Conservation (phyloP, 2,329 filamentous ascomycete genomes). For the Metarhizium album region DNA sequence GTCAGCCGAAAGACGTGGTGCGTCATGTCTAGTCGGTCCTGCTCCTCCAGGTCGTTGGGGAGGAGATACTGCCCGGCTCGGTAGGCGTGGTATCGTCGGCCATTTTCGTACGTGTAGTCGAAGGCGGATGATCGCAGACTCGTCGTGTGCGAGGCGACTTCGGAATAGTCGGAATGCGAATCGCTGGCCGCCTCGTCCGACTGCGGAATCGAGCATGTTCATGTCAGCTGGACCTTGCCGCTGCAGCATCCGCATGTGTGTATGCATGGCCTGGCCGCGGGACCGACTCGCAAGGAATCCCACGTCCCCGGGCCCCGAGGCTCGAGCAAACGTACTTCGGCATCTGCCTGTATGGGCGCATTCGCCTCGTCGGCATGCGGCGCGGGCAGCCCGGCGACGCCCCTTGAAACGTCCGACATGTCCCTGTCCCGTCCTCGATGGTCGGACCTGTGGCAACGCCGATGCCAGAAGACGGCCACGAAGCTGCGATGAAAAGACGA, state of each 20-base stretch:
- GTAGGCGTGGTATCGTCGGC: conserved; percentile 26
- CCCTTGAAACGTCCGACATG: not conserved
- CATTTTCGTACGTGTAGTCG: conserved; percentile 27
- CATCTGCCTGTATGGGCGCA: not conserved
- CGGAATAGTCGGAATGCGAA: conserved; percentile 11
- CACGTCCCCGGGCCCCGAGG: no score
- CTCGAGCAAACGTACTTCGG: not conserved
- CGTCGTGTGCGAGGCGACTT: conserved; percentile 10
- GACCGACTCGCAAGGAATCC: not conserved
- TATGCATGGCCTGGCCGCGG: no score
- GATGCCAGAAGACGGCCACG: no score
- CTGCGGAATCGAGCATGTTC: not conserved
- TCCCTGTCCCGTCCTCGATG: not conserved
- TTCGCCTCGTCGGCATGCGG: not conserved
- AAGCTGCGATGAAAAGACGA: no score
- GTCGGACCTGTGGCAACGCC: no score
- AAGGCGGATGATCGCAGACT: conserved; percentile 22
- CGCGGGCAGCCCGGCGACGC: no score
- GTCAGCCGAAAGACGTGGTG: conserved; percentile 40
- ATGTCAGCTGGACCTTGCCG: not conserved
- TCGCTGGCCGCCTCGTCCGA: conserved; percentile 7
- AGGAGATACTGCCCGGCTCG: conserved; percentile 21
- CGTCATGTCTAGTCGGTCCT: conserved; percentile 42
- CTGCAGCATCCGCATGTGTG: no score
- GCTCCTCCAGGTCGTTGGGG: conserved; percentile 25